A percentile compares a stretch with the other conserved stretches of the same genome.
These are phyloP conservation scores for Sphaceloma murrayae DNA, from an alignment of 2,329 filamentous ascomycete species.

Conservation along the genomic window DNA sequence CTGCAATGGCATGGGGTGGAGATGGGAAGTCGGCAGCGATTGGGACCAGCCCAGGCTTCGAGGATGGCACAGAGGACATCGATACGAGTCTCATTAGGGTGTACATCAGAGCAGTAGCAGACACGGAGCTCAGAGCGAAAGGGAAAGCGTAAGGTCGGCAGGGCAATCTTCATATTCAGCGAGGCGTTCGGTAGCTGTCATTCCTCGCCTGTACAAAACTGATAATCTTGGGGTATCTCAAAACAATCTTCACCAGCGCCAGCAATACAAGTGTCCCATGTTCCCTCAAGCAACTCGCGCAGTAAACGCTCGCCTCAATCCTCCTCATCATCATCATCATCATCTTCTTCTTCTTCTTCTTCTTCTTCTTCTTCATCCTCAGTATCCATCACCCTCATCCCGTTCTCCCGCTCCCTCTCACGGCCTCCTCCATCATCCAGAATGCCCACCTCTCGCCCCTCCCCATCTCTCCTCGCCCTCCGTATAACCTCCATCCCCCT, in stretches of 20 bases:
- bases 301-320: no score
- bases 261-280: background rate
- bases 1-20: constrained; percentile 64
- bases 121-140: constrained; percentile 83
- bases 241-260: constrained; percentile 1
- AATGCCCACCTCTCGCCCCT: background rate
- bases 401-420: background rate
- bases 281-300: no score
- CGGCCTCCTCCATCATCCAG: constrained; percentile 20
- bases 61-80: constrained; percentile 76
- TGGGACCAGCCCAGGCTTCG: constrained; percentile 76
- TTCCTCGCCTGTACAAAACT: background rate
- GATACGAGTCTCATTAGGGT: constrained; percentile 61
- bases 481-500: constrained; percentile 64
- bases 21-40: constrained; percentile 73
- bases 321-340: constrained; percentile 23
- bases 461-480: constrained; percentile 46
- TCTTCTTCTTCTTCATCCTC: constrained; percentile 41
- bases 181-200: constrained; percentile 19
- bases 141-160: constrained; percentile 41
- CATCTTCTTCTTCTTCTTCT: constrained; percentile 32
- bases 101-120: constrained; percentile 71
- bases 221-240: constrained; percentile 7
- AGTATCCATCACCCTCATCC: constrained; percentile 36
- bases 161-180: constrained; percentile 16